Percentiles rank a stretch among this genome's conserved stretches.
Conservation (phyloP, 164 flowering plant species). For the Akebia trifoliata region DNA sequence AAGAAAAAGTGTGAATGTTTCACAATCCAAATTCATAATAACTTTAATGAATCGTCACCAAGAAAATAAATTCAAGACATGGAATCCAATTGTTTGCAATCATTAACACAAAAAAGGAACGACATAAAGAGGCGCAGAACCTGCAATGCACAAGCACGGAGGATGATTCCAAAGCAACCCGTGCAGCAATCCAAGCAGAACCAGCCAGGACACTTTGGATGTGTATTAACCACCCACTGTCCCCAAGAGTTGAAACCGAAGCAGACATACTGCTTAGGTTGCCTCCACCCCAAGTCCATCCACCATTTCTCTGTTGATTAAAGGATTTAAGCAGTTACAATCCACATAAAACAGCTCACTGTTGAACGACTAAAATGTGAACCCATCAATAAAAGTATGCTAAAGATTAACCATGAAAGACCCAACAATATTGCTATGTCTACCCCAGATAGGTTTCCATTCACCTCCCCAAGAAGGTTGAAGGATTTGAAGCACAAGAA, state of each 20-base stretch:
- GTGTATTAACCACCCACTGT: constrained; percentile 97
- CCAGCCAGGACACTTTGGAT: constrained; percentile 93
- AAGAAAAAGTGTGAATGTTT: too few species aligned
- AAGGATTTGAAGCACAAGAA: not conserved
- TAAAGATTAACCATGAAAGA: too few species aligned
- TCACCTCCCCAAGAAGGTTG: not conserved
- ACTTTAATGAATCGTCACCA: too few species aligned
- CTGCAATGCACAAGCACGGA: constrained; percentile 99
- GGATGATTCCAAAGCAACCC: constrained; percentile 81
- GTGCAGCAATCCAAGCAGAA: constrained; percentile 99
- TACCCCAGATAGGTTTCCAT: not conserved
- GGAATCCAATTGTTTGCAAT: too few species aligned
- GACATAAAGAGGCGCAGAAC: constrained; percentile 22
- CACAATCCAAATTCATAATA: too few species aligned
- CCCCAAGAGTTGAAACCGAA: constrained; percentile 96
- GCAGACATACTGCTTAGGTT: constrained; percentile 99
- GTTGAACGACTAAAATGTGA: not conserved
- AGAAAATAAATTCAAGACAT: too few species aligned
- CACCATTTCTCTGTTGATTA: constrained; percentile 83
- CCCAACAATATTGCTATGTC: not conserved
- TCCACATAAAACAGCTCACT: not conserved
- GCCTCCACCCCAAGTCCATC: constrained; percentile 99
- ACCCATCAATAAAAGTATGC: too few species aligned
- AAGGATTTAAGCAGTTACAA: constrained; percentile 5
- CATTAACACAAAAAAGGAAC: too few species aligned